phyloP scores from a whole-genome alignment of 345 rosid species.

The Murraya paniculata region DNA sequence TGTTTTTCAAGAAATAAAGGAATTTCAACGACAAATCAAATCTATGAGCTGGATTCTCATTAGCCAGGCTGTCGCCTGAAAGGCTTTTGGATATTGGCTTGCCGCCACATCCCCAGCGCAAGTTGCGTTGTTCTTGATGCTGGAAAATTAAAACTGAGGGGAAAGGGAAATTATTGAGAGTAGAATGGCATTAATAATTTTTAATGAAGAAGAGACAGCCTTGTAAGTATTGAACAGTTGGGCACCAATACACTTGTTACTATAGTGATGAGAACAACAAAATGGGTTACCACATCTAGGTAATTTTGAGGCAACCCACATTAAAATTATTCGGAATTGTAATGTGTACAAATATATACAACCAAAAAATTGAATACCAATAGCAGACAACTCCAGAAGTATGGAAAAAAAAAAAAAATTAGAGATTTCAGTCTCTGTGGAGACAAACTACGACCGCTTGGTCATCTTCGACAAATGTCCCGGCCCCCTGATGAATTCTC shows the following conservation, averaged over 20 bases:
- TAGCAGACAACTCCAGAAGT: not conserved
- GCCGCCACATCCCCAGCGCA: not conserved
- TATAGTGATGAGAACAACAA: slow-evolving; percentile 20
- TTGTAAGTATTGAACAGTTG: not conserved
- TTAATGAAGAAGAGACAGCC: slow-evolving; percentile 6
- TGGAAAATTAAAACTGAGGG: not conserved
- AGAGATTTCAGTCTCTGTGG: slow-evolving; percentile 17
- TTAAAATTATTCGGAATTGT: slow-evolving; percentile 23
- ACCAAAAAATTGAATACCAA: slow-evolving; percentile 36
- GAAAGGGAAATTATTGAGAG: not conserved
- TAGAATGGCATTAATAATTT: slow-evolving; percentile 1
- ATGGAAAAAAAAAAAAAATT: not conserved
- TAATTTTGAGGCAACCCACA: slow-evolving; percentile 30
- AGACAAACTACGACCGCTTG: slow-evolving; percentile 20
- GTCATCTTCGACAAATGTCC: slow-evolving; percentile 24
- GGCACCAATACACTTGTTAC: slow-evolving; percentile 7
- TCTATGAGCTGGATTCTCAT: not conserved
- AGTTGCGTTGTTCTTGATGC: not conserved
- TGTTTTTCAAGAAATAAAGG: no score
- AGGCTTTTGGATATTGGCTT: not conserved
- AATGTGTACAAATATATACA: slow-evolving; percentile 26
- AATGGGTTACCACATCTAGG: slow-evolving; percentile 21
- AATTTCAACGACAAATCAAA: not conserved
- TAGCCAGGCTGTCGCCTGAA: not conserved
- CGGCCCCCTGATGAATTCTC: slow-evolving; percentile 21